Base-by-base conservation (phyloP, 2,329 filamentous ascomycete species). In the Verticillium alfalfae region DNA sequence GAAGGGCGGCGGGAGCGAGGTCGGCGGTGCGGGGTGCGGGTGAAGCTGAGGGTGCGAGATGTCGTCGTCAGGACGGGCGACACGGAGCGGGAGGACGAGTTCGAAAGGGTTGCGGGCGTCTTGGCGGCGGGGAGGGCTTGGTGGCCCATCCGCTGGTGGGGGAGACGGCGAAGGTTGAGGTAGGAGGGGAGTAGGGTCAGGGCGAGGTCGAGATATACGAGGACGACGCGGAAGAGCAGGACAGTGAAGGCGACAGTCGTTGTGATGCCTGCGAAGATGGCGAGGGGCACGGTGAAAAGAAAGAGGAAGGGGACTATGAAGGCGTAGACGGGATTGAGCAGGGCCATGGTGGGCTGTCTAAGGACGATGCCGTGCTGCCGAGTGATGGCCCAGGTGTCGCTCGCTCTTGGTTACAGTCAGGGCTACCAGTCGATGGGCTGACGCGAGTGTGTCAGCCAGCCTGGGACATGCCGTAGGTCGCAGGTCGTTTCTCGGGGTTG, bases 201-300 rank as follows among this genome's bases (percentile, higher is more conserved):
- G 54, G 79, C 82, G 59, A 90, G 78, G 68, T 90, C 86, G 63
- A 88, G 73, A 69, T 89, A 90, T 61, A 89, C 82, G 59, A 88
- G 70, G 56, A 83, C 75, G 31, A 88, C 81, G 31, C 87, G 82
- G 64, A 88, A 74, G 68, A 85, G 80, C 57, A 91, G 81, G 39
- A 88, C 78, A 41, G 82, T 78, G 65, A 88, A 84, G 45, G 88
- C 86, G 57, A 89, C 67, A 5, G 79, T 81, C 60, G 87, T 86
- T 37, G 88, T 90, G 65, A 89, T 74, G 65, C 81, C 82, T 59
- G 88, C 88, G 60, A 87, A 82, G 58, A 89, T 70, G 66, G 85
- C 80, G 60, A 90, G 79, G 9, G 88, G 88, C 13, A 89, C 74
- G 26, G 86, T 87, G 68, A 88, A 78, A 65, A 88, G 65, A 68